Evolutionary conservation across 2,329 filamentous ascomycete species (phyloP), one percentile per base, ranked within the genome.

Genomic region (Hypoxylon sp.): DNA sequence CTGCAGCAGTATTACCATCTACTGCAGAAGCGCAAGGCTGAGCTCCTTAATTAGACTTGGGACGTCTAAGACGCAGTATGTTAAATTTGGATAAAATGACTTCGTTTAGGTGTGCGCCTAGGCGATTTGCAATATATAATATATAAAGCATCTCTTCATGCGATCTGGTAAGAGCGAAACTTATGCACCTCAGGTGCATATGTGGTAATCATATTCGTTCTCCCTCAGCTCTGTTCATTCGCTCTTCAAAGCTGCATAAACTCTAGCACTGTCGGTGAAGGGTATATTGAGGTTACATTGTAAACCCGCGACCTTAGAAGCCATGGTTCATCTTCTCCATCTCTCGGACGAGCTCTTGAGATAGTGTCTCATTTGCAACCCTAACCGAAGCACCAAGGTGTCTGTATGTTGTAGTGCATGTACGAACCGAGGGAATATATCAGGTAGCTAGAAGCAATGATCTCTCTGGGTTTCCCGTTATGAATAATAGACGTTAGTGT

Each of bases 1-100:
- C 35, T 81, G 63, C 78, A 80, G 30, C 67, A 79, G 66, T 81
- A 81, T 17, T 81, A 81, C 56, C 77, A 75, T 53, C 33, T 75
- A 30, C 66, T 81, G 1, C 74, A 80, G 73, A 79, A 80, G 69
- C 73, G 72, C n/a, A 79, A 79, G 72, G 76, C 76, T 20, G 54
- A 72, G 64, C 70, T 74, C 5, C 42, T 74, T 55, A 50, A 49
- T 27, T 65, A 62, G n/a, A 50, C 20, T 40, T 20, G n/a, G 13
- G 7, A 31, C 11, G 4, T 35, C 17, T 31, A 20, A 6, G 2
- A 37, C 50, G 6, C 7, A 27, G 17, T 50, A 17, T 1, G 17
- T 17, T 31, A 2, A 14, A 14, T 5, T 42, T 42, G 56, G 51
- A 25, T 3, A 27, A 20, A 31, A 20, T 48, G 17, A 55, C n/a